Evolutionary conservation across 1,284 basidiomycete genomes (phyloP), one percentile per base, ranked within the genome.

Genomic region (Irpex sp.): DNA sequence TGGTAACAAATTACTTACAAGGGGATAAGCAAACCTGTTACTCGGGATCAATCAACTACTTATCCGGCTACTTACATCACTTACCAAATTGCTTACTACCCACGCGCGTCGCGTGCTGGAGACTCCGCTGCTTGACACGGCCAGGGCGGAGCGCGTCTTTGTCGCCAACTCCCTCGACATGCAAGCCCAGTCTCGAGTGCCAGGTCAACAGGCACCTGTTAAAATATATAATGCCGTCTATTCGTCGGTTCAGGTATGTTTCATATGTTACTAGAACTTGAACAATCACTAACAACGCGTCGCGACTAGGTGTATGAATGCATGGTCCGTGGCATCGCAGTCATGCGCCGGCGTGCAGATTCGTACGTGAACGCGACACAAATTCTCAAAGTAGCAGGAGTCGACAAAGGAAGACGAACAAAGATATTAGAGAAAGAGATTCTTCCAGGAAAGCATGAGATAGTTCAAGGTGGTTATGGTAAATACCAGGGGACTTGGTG

Each of bases 401-500:
- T 99, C 64, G 95, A 97, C 78, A 99, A 99, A 78, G 95, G 95
- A 2, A 87, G 92, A 47, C 85, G 97, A 51, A 98, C 97, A 21
- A 98, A 98, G 84, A 98, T 98, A 63, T 83, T 99, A 43, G 97
- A 99, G 80, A 97, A 97, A 76, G 97, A 99, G 79, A 94, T 99
- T 66, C 84, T 96, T 49, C 92, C 92, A 54, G 96, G 96, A 59
- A 91, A 94, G 76, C 96, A 99, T 76, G 97, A 99, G 77, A 99
- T 99, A 76, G 95, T 99, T 9, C 97, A 99, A 76, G 97, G 97
- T 57, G 97, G 97, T 49, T 99, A 98, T 73, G 97, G 97, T 51
- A 98, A 98, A 79, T 99, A 98, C 76, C 97, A 99, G 76, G 97
- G 97, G 65, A 99, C 97, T 58, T 99, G 97, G 97, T 95, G 70